These are phyloP conservation scores for Rhodotorula sp. DNA, from an alignment of 1,284 basidiomycete species.

Conservation along the genomic window DNA sequence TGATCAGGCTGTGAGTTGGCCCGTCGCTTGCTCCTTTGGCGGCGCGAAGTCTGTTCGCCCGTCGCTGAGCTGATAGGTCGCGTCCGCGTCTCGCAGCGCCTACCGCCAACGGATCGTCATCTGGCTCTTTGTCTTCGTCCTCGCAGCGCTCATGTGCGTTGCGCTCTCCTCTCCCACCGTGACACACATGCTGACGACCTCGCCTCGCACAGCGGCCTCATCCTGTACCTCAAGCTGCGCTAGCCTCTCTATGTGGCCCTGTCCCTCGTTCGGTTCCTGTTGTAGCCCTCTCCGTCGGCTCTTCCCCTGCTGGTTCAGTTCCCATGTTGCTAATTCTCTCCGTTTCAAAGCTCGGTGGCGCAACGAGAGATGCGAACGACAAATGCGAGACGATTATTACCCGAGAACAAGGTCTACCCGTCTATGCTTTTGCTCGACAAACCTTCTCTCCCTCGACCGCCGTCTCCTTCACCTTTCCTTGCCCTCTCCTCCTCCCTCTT, in stretches of 20 bases:
- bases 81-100: background rate
- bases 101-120: slow-evolving; percentile 30
- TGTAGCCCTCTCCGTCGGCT: background rate
- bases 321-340: background rate
- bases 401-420: no score
- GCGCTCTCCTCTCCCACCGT: no score
- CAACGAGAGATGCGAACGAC: background rate
- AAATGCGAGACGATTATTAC: background rate
- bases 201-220: background rate
- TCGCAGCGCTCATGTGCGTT: slow-evolving; percentile 20
- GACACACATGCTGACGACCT: background rate
- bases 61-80: no score
- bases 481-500: background rate
- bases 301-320: background rate
- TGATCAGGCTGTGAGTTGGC: slow-evolving; percentile 30
- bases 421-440: background rate
- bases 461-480: background rate
- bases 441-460: background rate
- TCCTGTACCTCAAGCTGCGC: slow-evolving; percentile 31
- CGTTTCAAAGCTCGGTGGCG: background rate
- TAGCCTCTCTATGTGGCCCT: background rate
- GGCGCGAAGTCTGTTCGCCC: no score
- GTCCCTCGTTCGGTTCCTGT: background rate
- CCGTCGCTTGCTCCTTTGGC: background rate
- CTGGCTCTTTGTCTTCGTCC: slow-evolving; percentile 19